Evolutionary conservation across 202 grass and related monocot genomes (phyloP), one percentile per base, ranked within the genome.

Genomic region (Zoysia matrella): DNA sequence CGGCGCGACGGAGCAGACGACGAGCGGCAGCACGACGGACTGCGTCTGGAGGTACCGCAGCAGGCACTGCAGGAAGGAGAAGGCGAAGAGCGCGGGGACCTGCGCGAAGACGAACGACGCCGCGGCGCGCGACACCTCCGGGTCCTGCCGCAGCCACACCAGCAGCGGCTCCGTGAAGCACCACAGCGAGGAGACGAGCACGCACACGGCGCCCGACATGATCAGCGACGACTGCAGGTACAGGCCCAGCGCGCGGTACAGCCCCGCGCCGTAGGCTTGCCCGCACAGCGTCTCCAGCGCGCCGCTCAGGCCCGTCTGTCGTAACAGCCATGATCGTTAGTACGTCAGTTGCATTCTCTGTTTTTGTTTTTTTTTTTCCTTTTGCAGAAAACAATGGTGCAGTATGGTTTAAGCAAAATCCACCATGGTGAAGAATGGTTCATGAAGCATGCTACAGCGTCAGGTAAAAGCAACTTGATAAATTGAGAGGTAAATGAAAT

Each of bases 221-320:
- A 93, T 36, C 1, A 95, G 71, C 13, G 95, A 91, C n/a, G 92
- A 91, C 77, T 98, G 95, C n/a, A 98, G 84, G 86, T 95, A 95
- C 3, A 95, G 69, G 3, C 95, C 95, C 9, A 98, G 66, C 95
- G 90, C 88, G 5, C 76, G 84, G 84, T 98, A 91, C 52, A 90
- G 45, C 52, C 87, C 85, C 14, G 90, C 94, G 18, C 94, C 94
- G 30, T 83, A 92, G 94, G 94, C 81, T 97, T 91, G 22, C 22
- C 22, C 22, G 22, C 22, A 22, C 22, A 22, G 22, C 22, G 22
- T 22, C 22, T 22, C 22, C 73, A 97, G 91, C 4, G 90, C 79
- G 22, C 94, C 95, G 62, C 90, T 98, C 73, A 95, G 73, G 10
- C 95, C 95, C n/a, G 82, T 93, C 95, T 98, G 88, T 22, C 3